phyloP scores from a whole-genome alignment of 2,329 filamentous ascomycete genomes.

The Knoxdaviesia capensis region DNA sequence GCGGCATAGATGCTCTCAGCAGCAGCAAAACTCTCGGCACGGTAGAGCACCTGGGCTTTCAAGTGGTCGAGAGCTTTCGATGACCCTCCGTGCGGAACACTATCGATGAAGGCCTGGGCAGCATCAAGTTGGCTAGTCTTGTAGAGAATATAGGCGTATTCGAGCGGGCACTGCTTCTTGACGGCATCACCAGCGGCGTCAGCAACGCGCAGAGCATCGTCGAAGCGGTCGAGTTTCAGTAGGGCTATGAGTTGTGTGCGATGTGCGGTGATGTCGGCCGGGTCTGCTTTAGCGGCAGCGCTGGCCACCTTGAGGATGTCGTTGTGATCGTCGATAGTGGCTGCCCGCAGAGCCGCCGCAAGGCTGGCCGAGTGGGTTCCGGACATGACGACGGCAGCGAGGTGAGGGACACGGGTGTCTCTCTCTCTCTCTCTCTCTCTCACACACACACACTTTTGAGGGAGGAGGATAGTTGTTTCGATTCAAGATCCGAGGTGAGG shows the following conservation, averaged over 20 bases:
- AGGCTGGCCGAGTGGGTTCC: constrained; percentile 23
- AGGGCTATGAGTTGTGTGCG: constrained; percentile 56
- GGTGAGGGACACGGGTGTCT: neutral
- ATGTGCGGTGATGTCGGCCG: constrained; percentile 36
- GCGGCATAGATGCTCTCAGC: constrained; percentile 38
- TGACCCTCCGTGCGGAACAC: neutral
- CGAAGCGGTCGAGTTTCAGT: constrained; percentile 64
- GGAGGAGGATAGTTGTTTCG: too few relatives aligned
- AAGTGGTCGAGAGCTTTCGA: constrained; percentile 29
- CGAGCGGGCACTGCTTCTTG: constrained; percentile 39
- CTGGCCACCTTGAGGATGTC: constrained; percentile 48
- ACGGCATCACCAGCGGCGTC: constrained; percentile 41
- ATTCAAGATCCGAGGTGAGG: too few relatives aligned
- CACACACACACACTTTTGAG: too few relatives aligned
- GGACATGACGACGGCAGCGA: neutral
- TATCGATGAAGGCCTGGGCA: constrained; percentile 18
- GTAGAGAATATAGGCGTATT: constrained; percentile 69
- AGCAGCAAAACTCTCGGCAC: constrained; percentile 51
- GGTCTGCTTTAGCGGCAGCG: constrained; percentile 40
- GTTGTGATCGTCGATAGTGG: constrained; percentile 49
- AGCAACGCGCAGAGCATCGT: constrained; percentile 52
- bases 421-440: neutral
- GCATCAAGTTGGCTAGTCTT: constrained; percentile 51
- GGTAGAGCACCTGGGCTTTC: constrained; percentile 50
- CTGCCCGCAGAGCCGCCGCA: constrained; percentile 29